Conservation (phyloP, 441 rosid species). For the Eruca vesicaria region DNA sequence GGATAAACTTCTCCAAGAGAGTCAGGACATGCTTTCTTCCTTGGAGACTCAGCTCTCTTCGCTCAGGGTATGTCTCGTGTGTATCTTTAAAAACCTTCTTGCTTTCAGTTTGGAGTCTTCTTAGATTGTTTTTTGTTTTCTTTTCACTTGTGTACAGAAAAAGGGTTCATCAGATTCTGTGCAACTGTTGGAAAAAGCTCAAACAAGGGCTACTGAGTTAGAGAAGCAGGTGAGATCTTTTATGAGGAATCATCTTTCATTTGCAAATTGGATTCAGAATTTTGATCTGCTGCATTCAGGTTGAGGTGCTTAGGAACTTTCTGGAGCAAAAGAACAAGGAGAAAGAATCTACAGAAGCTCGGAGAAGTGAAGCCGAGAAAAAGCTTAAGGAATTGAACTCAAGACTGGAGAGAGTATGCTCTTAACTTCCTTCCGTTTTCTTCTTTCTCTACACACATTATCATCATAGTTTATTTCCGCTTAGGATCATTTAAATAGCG, state of each 20-base stretch:
- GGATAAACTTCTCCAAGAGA: constrained; percentile 55
- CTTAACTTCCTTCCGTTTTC: background rate
- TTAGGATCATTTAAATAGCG: background rate
- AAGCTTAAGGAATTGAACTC: constrained; percentile 49
- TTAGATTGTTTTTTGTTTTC: too few species aligned
- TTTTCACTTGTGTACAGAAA: constrained; percentile 30
- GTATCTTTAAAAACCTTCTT: too few species aligned
- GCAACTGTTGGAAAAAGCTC: constrained; percentile 55
- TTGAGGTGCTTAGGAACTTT: constrained; percentile 55
- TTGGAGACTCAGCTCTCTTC: constrained; percentile 63
- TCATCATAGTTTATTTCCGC: background rate
- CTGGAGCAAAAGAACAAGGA: constrained; percentile 50
- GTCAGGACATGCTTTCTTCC: constrained; percentile 49
- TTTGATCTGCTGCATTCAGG: constrained; percentile 38
- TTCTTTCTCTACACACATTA: background rate
- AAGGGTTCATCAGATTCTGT: constrained; percentile 57
- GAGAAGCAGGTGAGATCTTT: constrained; percentile 62
- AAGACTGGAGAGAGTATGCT: constrained; percentile 62
- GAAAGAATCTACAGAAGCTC: constrained; percentile 55
- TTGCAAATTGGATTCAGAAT: too few species aligned
- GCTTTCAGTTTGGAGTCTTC: too few species aligned
- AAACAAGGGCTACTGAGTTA: constrained; percentile 38
- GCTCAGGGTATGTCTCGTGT: background rate
- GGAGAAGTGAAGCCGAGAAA: constrained; percentile 50
- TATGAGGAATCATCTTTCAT: background rate